These are phyloP conservation scores for Asterochloris sp. DNA, from an alignment of 139 green algal genomes.

Conservation along the genomic window DNA sequence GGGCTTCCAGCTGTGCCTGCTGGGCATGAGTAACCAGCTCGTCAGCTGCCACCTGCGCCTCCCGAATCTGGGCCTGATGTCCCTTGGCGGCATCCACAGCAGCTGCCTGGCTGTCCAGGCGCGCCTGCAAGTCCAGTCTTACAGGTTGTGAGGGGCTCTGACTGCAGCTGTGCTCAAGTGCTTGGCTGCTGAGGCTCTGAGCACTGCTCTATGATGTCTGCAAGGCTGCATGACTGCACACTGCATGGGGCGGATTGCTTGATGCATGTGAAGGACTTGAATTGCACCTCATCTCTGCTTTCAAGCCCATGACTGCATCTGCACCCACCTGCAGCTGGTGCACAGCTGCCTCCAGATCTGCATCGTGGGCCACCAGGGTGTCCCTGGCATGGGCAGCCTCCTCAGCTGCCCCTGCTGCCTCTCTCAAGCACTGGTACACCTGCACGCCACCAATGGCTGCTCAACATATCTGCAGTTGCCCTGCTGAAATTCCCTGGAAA, in stretches of 20 bases:
- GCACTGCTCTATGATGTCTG: not conserved
- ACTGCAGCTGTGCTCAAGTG: not conserved
- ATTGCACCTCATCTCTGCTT: too few species aligned
- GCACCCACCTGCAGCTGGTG: not conserved
- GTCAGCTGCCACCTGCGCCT: conserved; percentile 1
- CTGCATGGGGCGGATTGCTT: too few species aligned
- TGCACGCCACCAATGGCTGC: not conserved
- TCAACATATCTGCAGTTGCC: not conserved
- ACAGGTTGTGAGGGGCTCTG: too few species aligned
- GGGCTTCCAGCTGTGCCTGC: not conserved
- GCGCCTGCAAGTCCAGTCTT: too few species aligned
- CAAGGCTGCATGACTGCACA: too few species aligned
- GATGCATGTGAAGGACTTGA: too few species aligned
- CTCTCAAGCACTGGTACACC: conserved; percentile 11
- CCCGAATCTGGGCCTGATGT: too few species aligned
- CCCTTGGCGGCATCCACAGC: not conserved
- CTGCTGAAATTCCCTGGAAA: not conserved
- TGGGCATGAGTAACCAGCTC: conserved; percentile 3
- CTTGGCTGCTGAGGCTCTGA: not conserved
- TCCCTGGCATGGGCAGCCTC: conserved; percentile 7
- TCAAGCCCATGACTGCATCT: too few species aligned
- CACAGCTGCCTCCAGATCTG: not conserved
- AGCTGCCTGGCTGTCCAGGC: not conserved
- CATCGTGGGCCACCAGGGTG: conserved; percentile 5
- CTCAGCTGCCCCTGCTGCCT: conserved; percentile 4